Base-by-base conservation (phyloP, 2,329 filamentous ascomycete species). In the Pezicula carpinea region DNA sequence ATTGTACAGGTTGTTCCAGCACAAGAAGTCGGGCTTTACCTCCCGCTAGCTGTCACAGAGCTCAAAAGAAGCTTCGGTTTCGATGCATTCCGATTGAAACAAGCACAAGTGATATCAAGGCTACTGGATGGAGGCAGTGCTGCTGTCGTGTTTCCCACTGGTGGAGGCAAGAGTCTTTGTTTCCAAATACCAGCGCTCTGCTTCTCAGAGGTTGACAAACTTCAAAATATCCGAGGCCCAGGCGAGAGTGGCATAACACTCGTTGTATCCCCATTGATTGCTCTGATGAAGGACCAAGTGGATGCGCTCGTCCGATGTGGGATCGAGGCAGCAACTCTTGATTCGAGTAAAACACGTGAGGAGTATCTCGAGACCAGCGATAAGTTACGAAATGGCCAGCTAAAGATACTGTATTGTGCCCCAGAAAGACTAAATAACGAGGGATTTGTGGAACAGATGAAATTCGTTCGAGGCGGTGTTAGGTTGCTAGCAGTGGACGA, bases 401-500 rank as follows among this genome's bases (percentile, higher is more conserved):
- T 82, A 6, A 73, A 76, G 3, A 57, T 83, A 2, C 61, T 83
- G 3, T 82, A 81, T 50, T 80, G 77, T 44, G 75, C 79, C 0
- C 79, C 79, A 0, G 79, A 83, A 59, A 68, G 77, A 6, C 65
- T 83, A 10, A 82, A 81, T 55, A 82, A 82, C 47, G 78, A 82
- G 54, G 73, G 72, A 0, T 82, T 83, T 41, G 69, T 82, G 5
- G 70, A 74, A 39, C 74, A 66, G 14, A 77, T 82, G 61, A 77
- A 74, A 36, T 61, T 70, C 11, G 71, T 80, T 0, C 70, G 70
- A 1, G 78, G 77, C 2, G 77, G 77, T 6, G 68, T 82, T 1
- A 72, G 80, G 2, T 62, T 83, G 4, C 61, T 82, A 18, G 78
- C 76, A 1, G 72, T 80, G 0, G 77, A 81, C 33, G 77, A 81